Evolutionary conservation across 108 stramenopile species (phyloP).

Genomic region (Discostella pseudostelligera): DNA sequence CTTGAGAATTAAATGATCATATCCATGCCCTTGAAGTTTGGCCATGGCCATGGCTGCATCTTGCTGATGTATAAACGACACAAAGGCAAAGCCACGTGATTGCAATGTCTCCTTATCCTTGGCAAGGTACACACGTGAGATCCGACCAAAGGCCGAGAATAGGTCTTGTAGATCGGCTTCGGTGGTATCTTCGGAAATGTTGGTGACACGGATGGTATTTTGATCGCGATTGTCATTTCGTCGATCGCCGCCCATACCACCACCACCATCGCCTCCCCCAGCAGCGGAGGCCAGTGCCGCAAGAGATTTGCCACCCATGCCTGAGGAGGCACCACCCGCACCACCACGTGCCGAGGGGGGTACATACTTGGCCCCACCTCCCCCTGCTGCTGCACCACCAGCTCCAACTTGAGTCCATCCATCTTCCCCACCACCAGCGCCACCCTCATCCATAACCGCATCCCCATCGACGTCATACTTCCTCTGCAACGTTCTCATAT

Average conservation of each 20-base stretch:
- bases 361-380: slow-evolving; percentile 67
- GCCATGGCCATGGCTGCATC: slow-evolving; percentile 96
- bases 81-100: slow-evolving; percentile 95
- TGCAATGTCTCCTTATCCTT: slow-evolving; percentile 94
- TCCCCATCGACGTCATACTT: slow-evolving; percentile 85
- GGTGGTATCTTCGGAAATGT: slow-evolving; percentile 95
- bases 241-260: slow-evolving; percentile 52
- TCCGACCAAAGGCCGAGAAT: slow-evolving; percentile 92
- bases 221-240: slow-evolving; percentile 77
- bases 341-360: slow-evolving; percentile 67
- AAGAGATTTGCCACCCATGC: slow-evolving; percentile 63
- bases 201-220: slow-evolving; percentile 97
- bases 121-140: slow-evolving; percentile 95
- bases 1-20: slow-evolving; percentile 99
- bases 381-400: slow-evolving; percentile 42
- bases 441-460: slow-evolving; percentile 41
- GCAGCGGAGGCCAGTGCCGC: slow-evolving; percentile 44
- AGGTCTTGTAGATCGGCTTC: slow-evolving; percentile 95
- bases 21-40: slow-evolving; percentile 93
- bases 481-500: slow-evolving; percentile 78
- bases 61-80: slow-evolving; percentile 87
- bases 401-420: slow-evolving; percentile 79
- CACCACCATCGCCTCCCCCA: slow-evolving; percentile 19
- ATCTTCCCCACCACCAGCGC: slow-evolving; percentile 51
- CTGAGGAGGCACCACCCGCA: slow-evolving; percentile 36